Evolutionary conservation across 1,139 yeast species (phyloP), one percentile per base, ranked within the genome.

Genomic region (Nematodospora anomalae): DNA sequence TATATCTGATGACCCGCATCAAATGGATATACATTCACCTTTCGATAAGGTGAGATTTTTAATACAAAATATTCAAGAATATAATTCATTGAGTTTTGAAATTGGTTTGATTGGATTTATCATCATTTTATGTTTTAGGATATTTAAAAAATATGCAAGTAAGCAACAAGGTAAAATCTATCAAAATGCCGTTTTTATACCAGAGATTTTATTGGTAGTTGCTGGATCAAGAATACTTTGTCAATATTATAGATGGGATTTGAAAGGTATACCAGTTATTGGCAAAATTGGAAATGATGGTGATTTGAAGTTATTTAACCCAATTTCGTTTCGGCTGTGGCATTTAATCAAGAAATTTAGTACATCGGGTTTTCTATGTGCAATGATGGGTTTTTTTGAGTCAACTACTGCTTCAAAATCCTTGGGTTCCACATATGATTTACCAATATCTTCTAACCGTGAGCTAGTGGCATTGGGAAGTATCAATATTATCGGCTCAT

Each of bases 391-490:
- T 0, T 87, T 92, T 51, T 87, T 92, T 51, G 97, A 92, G 57
- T 83, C 96, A 4, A 86, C 97, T 0, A 89, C 96, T 0, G 97
- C 97, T 1, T 86, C 92, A 24, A 85, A 86, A 63, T 83, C 85
- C 6, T 69, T 74, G 40, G 96, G 80, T 42, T 82, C 83, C 25
- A 73, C 67, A 48, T 83, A 76, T 42, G 80, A 80, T 47, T 56
- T 79, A 28, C 83, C 87, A 0, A 78, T 83, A 4, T 81, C 90
- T 0, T 79, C 90, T 1, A 83, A 84, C 51, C 68, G 90, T 46
- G 94, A 84, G 51, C 61, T 84, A 36, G 83, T 84, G 6, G 97
- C 97, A 0, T 66, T 92, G 32, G 98, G 98, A 0, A 62, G 76
- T 14, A 79, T 85, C 34, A 92, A 90, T 51, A 46, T 89, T 2